Conservation (phyloP, 1,284 basidiomycete species). For the Austroboletus novae-zelandiae region DNA sequence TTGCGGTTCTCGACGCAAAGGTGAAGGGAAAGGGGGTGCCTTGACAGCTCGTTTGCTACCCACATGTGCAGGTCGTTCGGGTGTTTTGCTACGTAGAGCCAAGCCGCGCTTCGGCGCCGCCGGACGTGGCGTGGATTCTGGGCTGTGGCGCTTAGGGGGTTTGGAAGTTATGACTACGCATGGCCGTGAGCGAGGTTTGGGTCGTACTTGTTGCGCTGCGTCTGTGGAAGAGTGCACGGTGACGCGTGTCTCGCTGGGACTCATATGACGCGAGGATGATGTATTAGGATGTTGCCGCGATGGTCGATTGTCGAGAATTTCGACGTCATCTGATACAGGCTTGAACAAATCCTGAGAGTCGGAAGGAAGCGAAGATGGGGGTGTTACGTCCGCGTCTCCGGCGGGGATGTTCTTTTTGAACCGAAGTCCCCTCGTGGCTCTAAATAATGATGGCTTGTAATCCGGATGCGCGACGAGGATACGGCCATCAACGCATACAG, state of each 20-base stretch:
- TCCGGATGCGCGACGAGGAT: conserved; percentile 21
- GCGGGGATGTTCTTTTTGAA: conserved; percentile 36
- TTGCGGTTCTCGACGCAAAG: conserved; percentile 19
- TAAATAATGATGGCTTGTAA: conserved; percentile 17
- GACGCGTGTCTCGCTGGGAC: not conserved
- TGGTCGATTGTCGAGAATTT: conserved; percentile 2
- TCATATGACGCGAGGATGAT: not conserved
- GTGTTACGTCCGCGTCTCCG: conserved; percentile 8
- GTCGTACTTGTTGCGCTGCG: not conserved
- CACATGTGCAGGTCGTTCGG: conserved; percentile 1
- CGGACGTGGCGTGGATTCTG: conserved; percentile 20
- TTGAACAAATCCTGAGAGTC: conserved; percentile 25
- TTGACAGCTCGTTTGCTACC: conserved; percentile 3
- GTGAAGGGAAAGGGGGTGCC: conserved; percentile 4
- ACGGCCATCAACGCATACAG: conserved; percentile 16
- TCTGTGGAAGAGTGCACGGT: too few species aligned
- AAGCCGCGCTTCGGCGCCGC: conserved; percentile 1
- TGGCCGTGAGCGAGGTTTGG: conserved; percentile 14
- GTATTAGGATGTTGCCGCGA: conserved; percentile 1
- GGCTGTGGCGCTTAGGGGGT: not conserved
- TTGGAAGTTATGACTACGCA: conserved; percentile 3
- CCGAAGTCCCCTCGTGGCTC: conserved; percentile 23
- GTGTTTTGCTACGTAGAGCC: conserved; percentile 6
- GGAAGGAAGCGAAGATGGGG: conserved; percentile 23
- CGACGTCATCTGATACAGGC: conserved; percentile 20